Percentiles rank a stretch among this genome's conserved stretches.
phyloP scores from a whole-genome alignment of 2,329 filamentous ascomycete species.

The Cytospora piceicola region DNA sequence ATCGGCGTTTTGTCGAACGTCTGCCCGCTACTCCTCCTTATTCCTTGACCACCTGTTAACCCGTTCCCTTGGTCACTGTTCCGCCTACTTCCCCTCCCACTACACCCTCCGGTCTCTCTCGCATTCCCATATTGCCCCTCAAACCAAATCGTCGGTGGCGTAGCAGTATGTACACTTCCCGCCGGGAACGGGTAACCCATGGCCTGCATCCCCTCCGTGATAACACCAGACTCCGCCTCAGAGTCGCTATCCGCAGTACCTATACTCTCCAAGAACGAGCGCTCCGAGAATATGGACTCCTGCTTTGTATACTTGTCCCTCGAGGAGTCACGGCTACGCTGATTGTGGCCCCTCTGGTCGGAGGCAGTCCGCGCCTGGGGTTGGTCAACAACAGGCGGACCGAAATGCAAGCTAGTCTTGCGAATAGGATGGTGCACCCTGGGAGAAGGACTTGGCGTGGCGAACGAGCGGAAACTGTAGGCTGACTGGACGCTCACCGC shows the following conservation, averaged over 20 bases:
- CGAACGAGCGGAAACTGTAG: slow-evolving; percentile 26
- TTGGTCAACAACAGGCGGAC: background rate
- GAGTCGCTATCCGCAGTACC: slow-evolving; percentile 19
- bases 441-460: slow-evolving; percentile 15
- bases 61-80: slow-evolving; percentile 3
- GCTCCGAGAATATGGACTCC: slow-evolving; percentile 29
- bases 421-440: slow-evolving; percentile 18
- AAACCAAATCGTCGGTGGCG: slow-evolving; percentile 6
- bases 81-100: background rate
- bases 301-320: slow-evolving; percentile 26
- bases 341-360: background rate
- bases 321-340: slow-evolving; percentile 26
- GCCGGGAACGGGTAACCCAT: slow-evolving; percentile 11
- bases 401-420: slow-evolving; percentile 20
- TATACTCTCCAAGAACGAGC: slow-evolving; percentile 21
- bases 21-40: slow-evolving; percentile 5
- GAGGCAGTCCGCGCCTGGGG: slow-evolving; percentile 13
- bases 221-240: background rate
- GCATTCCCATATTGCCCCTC: background rate
- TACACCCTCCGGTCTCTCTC: background rate
- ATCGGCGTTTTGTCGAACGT: background rate
- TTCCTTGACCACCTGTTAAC: slow-evolving; percentile 3
- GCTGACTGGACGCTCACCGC: slow-evolving; percentile 18
- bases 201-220: slow-evolving; percentile 13
- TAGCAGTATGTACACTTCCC: slow-evolving; percentile 9